Base-by-base conservation (phyloP, 2,329 filamentous ascomycete species). In the Alternaria rosae region DNA sequence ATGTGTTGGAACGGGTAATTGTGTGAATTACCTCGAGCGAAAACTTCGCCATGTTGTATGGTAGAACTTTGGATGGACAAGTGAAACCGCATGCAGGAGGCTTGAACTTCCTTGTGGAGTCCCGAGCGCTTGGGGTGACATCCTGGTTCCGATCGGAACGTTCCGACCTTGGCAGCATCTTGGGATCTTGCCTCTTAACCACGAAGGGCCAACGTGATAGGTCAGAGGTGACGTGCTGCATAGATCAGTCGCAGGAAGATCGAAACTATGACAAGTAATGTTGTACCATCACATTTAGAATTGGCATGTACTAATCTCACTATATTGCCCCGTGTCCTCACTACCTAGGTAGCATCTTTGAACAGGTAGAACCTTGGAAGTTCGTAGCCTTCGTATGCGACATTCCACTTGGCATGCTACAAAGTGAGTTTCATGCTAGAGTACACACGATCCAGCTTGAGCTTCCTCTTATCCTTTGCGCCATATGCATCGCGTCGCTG, bases 11-110 rank as follows among this genome's bases (percentile, higher is more conserved):
- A 38, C 30, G 30, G 50, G 63, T 35, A 51, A 54, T 52, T 28
- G 17, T 47, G 4, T 38, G 30, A 54, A 56, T 70, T 70, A 76
- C 74, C 55, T 76, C 70, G 43, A 76, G 71, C 51, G 70, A 73
- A 42, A 74, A 68, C 35, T 60, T 61, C 32, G 68, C 51, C 73
- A 75, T 76, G 57, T 57, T 67, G 58, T 54, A n/a, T n/a, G 35
- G 28, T 15, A 11, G 48, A 26, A 50, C n/a, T 48, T 28, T 45
- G 41, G 41, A 42, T 38, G 45, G 44, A 43, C 42, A 51, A 57
- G 26, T 21, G 15, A 41, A 50, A 53, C 28, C 20, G 45, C 30
- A 43, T 52, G 43, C 32, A 45, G 50, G 48, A 54, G 42, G 48
- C 55, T 62, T 45, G n/a, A 50, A 54, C 41, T 62, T 35, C 25